Conservation (phyloP, 208 protist species). For the Leishmania mexicana region DNA sequence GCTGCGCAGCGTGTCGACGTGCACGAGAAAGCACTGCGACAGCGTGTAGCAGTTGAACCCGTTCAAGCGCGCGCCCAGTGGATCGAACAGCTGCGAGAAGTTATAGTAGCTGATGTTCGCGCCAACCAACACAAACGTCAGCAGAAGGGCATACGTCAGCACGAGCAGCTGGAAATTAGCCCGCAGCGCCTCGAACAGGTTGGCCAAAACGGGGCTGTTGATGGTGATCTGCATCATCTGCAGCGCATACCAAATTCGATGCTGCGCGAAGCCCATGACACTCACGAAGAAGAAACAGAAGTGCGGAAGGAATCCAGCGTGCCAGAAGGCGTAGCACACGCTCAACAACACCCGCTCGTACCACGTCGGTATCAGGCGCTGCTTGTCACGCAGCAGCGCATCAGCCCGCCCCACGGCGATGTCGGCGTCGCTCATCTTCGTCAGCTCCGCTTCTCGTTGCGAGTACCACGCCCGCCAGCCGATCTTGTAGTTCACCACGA, state of each 20-base stretch:
- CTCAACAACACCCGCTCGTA: constrained; percentile 20
- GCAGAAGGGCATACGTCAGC: constrained; percentile 57
- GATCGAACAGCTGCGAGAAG: constrained; percentile 60
- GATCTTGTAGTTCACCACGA: constrained; percentile 41
- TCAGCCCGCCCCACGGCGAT: constrained; percentile 37
- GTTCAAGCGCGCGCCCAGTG: constrained; percentile 38
- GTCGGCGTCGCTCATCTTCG: constrained; percentile 29
- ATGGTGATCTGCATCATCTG: constrained; percentile 66
- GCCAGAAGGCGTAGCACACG: constrained; percentile 32
- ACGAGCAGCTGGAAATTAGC: constrained; percentile 48
- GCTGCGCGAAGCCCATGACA: constrained; percentile 57
- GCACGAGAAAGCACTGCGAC: constrained; percentile 76
- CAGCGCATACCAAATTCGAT: constrained; percentile 63
- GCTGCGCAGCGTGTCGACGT: constrained; percentile 73
- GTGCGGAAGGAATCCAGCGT: constrained; percentile 37
- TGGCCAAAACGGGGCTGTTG: constrained; percentile 45
- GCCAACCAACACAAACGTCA: constrained; percentile 65
- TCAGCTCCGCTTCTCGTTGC: constrained; percentile 28
- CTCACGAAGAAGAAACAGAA: constrained; percentile 49
- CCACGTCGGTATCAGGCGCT: constrained; percentile 18
- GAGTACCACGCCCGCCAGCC: constrained; percentile 45
- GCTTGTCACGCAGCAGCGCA: constrained; percentile 24
- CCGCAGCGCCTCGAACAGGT: constrained; percentile 50
- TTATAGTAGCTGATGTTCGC: constrained; percentile 65
- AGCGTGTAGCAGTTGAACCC: constrained; percentile 81